Evolutionary conservation across 2,329 filamentous ascomycete genomes (phyloP), one percentile per base, ranked within the genome.

Genomic region (Stylonectria norvegica): DNA sequence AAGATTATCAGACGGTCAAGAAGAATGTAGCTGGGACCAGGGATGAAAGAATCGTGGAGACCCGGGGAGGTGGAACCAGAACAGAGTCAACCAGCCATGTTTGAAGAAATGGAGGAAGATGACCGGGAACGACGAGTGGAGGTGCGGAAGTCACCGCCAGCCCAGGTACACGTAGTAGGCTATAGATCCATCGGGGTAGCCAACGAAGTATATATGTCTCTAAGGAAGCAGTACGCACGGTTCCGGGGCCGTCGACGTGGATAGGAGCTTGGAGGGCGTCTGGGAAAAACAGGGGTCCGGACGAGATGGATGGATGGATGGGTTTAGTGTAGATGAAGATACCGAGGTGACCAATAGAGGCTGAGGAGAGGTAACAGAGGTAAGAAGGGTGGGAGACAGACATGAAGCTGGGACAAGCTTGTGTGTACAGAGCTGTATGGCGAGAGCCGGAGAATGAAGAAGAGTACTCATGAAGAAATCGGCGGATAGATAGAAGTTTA

Each of bases 61-160:
- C 42, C 49, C 49, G 41, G 40, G 43, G 47, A 43, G 43, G 50
- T 47, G 49, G 49, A 53, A 53, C 47, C 37, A 45, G 45, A 38
- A 31, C 43, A 53, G 40, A 47, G 49, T 50, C 43, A 28, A 19
- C 14, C 14, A 30, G 6, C 27, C 14, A 30, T 6, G 27, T 25
- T 25, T 7, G 7, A 25, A 8, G 22, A 8, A 25, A 32, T 52
- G 36, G 45, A 30, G 29, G 49, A 45, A 50, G 49, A 35, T 36
- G 23, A 20, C 37, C 35, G 30, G 41, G 9, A 14, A 30, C 9
- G 45, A 46, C 33, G 49, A 38, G 40, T 46, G 49, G 47, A 42
- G 14, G 15, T 7, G 22, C 22, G 22, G 12, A 7, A 25, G 22
- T 12, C 22, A 25, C 7, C 7, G 22, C 22, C 22, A 25, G 12